Conservation (phyloP, 2,329 filamentous ascomycete genomes). For the Venturia oleaginea region DNA sequence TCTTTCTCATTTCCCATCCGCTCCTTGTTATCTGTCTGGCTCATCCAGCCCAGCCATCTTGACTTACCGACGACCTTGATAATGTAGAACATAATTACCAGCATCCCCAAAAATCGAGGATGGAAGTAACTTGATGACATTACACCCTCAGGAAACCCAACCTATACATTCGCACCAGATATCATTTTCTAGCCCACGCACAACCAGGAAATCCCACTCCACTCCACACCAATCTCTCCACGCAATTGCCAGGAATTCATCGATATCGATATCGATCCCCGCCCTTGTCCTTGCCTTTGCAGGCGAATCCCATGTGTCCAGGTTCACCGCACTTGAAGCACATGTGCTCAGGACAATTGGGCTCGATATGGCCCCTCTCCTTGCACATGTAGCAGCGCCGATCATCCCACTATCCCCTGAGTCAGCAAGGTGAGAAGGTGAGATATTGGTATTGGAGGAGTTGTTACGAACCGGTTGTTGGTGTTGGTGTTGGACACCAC, state of each 20-base stretch:
- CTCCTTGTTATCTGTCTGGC: too few relatives aligned
- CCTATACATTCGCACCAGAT: background rate
- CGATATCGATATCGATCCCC: background rate
- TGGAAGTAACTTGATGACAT: too few relatives aligned
- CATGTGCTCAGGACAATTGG: background rate
- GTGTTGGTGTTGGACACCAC: background rate
- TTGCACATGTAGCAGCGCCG: background rate
- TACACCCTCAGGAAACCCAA: background rate
- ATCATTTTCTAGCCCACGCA: too few relatives aligned
- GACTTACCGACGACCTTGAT: too few relatives aligned
- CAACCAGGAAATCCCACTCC: too few relatives aligned
- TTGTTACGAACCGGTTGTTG: background rate
- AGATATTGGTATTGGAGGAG: too few relatives aligned
- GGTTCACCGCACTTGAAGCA: background rate
- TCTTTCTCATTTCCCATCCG: too few relatives aligned
- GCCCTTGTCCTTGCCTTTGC: too few relatives aligned
- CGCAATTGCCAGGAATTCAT: background rate
- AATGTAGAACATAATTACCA: too few relatives aligned
- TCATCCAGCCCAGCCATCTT: too few relatives aligned
- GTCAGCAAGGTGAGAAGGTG: background rate
- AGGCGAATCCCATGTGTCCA: background rate
- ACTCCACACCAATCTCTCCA: too few relatives aligned
- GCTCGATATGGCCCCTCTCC: background rate
- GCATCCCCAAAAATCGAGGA: background rate
- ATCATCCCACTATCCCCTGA: background rate